Percentiles rank a stretch among this genome's conserved stretches.
phyloP scores from a whole-genome alignment of 106 monocot genomes.

The Chionographis japonica region DNA sequence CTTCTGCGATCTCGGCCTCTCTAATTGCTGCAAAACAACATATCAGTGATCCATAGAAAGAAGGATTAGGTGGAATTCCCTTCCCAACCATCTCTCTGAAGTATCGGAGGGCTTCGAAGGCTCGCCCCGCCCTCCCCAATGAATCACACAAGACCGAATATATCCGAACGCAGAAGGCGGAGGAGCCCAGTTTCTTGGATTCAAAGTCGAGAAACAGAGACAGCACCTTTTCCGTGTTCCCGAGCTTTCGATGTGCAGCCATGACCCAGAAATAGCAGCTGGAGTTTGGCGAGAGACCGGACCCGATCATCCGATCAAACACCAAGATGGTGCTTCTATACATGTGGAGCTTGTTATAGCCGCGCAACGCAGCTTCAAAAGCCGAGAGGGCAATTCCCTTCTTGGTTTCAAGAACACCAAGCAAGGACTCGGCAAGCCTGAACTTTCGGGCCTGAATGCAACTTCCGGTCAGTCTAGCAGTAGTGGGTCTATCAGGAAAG shows the following conservation, averaged over 20 bases:
- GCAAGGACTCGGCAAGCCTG: slow-evolving; percentile 50
- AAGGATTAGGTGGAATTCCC: slow-evolving; percentile 26
- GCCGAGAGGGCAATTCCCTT: slow-evolving; percentile 18
- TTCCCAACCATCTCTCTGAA: slow-evolving; percentile 57
- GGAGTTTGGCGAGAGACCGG: slow-evolving; percentile 14
- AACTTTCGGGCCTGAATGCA: slow-evolving; percentile 62
- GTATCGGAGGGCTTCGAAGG: slow-evolving; percentile 58
- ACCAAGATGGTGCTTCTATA: slow-evolving; percentile 49
- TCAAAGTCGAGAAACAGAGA: slow-evolving; percentile 41
- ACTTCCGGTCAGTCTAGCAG: slow-evolving; percentile 25
- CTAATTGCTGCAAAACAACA: slow-evolving; percentile 57
- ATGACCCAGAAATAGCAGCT: slow-evolving; percentile 41
- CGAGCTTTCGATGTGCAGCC: slow-evolving; percentile 46
- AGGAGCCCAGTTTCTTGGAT: slow-evolving; percentile 12
- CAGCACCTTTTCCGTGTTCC: slow-evolving; percentile 40
- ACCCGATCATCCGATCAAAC: slow-evolving; percentile 30
- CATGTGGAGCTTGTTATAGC: slow-evolving; percentile 93
- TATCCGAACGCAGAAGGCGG: slow-evolving; percentile 13
- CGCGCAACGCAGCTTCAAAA: slow-evolving; percentile 48
- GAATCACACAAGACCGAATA: slow-evolving; percentile 69
- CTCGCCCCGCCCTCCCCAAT: slow-evolving; percentile 44
- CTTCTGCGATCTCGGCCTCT: slow-evolving; percentile 59
- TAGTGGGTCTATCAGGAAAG: slow-evolving; percentile 37
- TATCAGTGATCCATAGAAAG: slow-evolving; percentile 58
- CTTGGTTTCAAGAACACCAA: slow-evolving; percentile 28